phyloP scores from a whole-genome alignment of 257 asterid genomes.

The Gentiana dahurica region DNA sequence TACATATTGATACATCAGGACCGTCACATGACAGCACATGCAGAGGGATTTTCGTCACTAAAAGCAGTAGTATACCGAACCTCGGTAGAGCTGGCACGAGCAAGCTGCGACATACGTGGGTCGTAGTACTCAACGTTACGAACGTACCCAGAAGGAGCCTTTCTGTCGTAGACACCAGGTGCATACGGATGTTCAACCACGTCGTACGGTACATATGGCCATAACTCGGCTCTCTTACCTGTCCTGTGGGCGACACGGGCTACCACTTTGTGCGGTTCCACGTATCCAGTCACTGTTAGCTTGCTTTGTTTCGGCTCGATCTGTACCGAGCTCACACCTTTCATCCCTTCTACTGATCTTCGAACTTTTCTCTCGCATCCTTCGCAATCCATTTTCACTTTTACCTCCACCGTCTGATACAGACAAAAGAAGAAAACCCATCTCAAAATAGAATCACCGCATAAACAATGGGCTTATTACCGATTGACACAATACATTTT shows the following conservation, averaged over 20 bases:
- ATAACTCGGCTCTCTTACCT: slow-evolving; percentile 82
- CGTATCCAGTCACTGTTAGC: slow-evolving; percentile 84
- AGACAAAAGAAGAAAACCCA: background rate
- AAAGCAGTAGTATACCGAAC: slow-evolving; percentile 96
- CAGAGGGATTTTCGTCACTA: slow-evolving; percentile 79
- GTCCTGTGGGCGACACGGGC: slow-evolving; percentile 83
- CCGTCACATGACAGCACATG: slow-evolving; percentile 78
- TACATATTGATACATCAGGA: background rate
- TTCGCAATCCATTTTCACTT: slow-evolving; percentile 91
- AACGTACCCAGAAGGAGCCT: slow-evolving; percentile 93
- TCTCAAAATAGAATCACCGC: background rate
- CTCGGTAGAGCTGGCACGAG: slow-evolving; percentile 84
- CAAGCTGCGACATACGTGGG: slow-evolving; percentile 51
- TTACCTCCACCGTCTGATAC: slow-evolving; percentile 77
- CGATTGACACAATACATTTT: too few species aligned
- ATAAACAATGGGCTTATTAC: too few species aligned
- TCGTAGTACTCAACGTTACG: slow-evolving; percentile 27
- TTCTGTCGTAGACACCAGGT: slow-evolving; percentile 71
- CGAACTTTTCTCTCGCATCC: slow-evolving; percentile 88
- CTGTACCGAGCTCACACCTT: slow-evolving; percentile 72
- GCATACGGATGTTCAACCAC: slow-evolving; percentile 92
- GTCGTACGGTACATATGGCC: slow-evolving; percentile 98
- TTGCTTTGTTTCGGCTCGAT: slow-evolving; percentile 71
- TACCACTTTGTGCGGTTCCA: slow-evolving; percentile 78
- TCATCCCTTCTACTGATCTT: slow-evolving; percentile 88